A percentile compares a stretch with the other conserved stretches of the same genome.
Conservation (phyloP, 352 stramenopile genomes). For the Globisporangium abappressorium region DNA sequence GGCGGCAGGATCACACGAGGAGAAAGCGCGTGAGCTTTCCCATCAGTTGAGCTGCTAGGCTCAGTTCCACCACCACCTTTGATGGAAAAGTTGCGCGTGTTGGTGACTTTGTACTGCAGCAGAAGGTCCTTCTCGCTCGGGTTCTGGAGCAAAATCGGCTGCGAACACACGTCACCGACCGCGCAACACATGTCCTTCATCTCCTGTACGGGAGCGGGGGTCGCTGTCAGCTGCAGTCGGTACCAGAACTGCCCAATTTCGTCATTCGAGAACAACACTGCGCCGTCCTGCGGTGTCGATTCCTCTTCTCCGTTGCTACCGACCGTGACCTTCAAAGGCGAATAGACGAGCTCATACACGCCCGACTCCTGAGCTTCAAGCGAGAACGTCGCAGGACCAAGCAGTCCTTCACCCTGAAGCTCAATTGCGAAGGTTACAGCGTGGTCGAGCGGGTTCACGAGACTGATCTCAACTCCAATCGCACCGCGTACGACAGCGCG, state of each 20-base stretch:
- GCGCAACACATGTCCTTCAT: constrained; percentile 81
- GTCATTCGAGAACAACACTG: constrained; percentile 89
- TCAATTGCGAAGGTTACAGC: constrained; percentile 85
- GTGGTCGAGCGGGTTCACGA: constrained; percentile 87
- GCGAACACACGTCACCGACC: constrained; percentile 75
- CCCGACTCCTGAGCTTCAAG: constrained; percentile 64
- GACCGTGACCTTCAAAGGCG: constrained; percentile 66
- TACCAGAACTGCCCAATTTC: constrained; percentile 95
- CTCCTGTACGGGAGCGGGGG: constrained; percentile 36
- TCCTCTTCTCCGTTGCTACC: neutral
- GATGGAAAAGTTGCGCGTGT: constrained; percentile 90
- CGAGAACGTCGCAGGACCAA: constrained; percentile 73
- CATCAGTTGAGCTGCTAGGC: neutral
- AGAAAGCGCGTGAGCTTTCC: neutral
- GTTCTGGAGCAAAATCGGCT: constrained; percentile 88
- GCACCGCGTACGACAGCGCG: constrained; percentile 72
- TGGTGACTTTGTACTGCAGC: constrained; percentile 68
- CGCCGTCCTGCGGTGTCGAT: constrained; percentile 43
- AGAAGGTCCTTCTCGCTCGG: constrained; percentile 76
- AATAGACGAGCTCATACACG: constrained; percentile 92
- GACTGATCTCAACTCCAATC: constrained; percentile 86
- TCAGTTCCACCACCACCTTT: constrained; percentile 20
- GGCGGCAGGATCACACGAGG: constrained; percentile 47
- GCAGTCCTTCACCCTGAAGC: constrained; percentile 80
- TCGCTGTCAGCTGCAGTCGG: constrained; percentile 70